Base-by-base conservation (phyloP, 2,329 filamentous ascomycete genomes). In the Aspergillus candidus region DNA sequence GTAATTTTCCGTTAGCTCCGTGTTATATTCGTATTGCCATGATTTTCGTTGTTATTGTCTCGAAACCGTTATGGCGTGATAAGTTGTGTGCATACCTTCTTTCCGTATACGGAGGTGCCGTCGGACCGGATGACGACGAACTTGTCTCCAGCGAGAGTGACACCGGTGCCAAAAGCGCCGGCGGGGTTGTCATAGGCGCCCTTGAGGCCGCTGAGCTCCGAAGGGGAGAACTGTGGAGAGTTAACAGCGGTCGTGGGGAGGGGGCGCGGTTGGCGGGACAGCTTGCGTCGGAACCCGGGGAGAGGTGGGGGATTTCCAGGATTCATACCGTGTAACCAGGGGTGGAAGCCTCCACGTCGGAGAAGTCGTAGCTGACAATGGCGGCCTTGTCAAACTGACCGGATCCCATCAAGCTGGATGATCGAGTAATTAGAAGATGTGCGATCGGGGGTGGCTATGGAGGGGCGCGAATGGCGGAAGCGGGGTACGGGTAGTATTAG, bases 351-450 rank as follows among this genome's bases (percentile, higher is more conserved):
- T 88, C 94, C 58, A 80, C 77, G 65, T 83, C 88, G 71, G 86
- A 86, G 59, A 88, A 87, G 57, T 85, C 85, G 53, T 72, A 73
- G 70, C 85, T 89, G 75, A 93, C 82, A 67, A 95, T 89, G 64
- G 86, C 86, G 60, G 79, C 89, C 74, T 88, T 84, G 74, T 93
- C 84, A 63, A 94, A 71, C 66, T 90, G 83, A 62, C 83, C 83
- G 59, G 78, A 83, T 72, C 77, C 84, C 62, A 94, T 79, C 60
- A 95, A 81, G 79, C 88, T 94, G 63, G 57, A 32, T 44, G 27
- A 11, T 12, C 11, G 29, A n/a, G 37, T 11, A 6, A 46, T 55
- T 40, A 51, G 48, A 40, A 35, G 39, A 14, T 18, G 35, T 32
- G 27, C 37, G 32, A 44, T 38, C 18, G 22, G 22, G 6, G 34